phyloP scores from a whole-genome alignment of 108 stramenopile genomes.

The Aureococcus anophagefferens region DNA sequence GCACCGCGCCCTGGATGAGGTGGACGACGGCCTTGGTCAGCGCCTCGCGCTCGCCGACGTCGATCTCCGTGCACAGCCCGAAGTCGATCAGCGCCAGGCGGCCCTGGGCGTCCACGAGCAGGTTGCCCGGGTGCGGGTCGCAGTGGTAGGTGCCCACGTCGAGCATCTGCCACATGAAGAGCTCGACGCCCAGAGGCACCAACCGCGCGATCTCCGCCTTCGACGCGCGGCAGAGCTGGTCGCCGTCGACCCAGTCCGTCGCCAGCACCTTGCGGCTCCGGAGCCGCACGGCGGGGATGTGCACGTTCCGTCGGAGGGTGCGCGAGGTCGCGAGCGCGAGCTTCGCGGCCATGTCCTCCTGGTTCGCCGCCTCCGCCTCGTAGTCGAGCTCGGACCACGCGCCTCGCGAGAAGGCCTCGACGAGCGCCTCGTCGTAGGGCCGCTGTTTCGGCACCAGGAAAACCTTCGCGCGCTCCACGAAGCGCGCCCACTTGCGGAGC shows the following conservation, averaged over 20 bases:
- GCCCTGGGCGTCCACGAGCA: constrained; percentile 26
- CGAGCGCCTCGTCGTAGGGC: constrained; percentile 1
- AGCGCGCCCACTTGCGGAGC: constrained; percentile 12
- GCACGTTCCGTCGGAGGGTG: constrained; percentile 21
- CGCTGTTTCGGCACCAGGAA: background rate
- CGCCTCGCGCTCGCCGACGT: constrained; percentile 35
- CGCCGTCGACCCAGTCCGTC: constrained; percentile 65
- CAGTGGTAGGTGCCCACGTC: constrained; percentile 73
- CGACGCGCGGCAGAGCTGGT: constrained; percentile 51
- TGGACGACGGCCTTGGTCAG: constrained; percentile 75
- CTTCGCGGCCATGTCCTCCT: background rate
- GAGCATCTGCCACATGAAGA: constrained; percentile 69
- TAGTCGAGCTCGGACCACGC: constrained; percentile 45
- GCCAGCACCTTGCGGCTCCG: constrained; percentile 34
- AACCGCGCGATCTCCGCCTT: constrained; percentile 48
- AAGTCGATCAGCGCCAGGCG: constrained; percentile 15
- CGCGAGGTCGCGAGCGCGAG: too few relatives aligned
- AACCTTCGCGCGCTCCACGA: constrained; percentile 3
- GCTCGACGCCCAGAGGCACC: constrained; percentile 71
- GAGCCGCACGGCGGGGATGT: constrained; percentile 36
- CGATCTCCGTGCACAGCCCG: constrained; percentile 55
- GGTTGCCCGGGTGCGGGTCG: constrained; percentile 43
- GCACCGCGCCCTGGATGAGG: constrained; percentile 54
- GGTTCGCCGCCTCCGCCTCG: constrained; percentile 40
- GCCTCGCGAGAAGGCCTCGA: constrained; percentile 16